Base-by-base conservation (phyloP, 1,139 yeast genomes). In the Saccharomycopsis hybrid region DNA sequence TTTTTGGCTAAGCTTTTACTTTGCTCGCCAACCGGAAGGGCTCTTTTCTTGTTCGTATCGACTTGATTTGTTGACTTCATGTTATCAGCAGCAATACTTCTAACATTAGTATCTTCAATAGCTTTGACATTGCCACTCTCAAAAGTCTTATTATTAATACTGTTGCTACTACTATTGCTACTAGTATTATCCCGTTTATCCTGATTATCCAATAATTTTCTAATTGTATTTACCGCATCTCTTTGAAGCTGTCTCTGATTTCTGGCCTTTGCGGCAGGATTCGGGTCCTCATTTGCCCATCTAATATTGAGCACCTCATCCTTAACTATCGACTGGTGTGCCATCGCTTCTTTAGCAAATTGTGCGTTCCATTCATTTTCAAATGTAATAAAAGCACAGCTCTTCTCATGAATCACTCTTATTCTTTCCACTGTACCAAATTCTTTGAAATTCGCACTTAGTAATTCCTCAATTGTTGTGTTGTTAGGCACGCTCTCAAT, bases 301-400 rank as follows among this genome's bases (percentile, higher is more conserved):
- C 89, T 74, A 1, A 90, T 78, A 56, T 74, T 76, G 48, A 90
- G 62, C 0, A 85, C 73, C 54, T 86, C 95, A 7, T 75, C 80
- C 9, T 62, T 58, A 28, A 69, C 70, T 31, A 90, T 65, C 4
- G 86, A 74, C 62, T 92, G 97, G 50, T 82, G 80, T 43, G 82
- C 78, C 95, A 89, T 85, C 2, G 95, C 95, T 62, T 89, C 97
- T 60, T 87, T 86, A 1, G 96, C 96, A 71, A 90, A 90, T 64
- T 90, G 97, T 0, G 97, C 97, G 60, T 77, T 82, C 32, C 73
- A 64, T 59, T 87, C 96, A 42, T 73, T 65, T 50, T 72, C 72
- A 62, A 71, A 92, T 0, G 87, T 83, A 5, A 92, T 77, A 67
- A 92, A 90, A 0, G 89, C 96, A 63, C 92, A 82, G 41, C 82